Conservation (phyloP, 1,284 basidiomycete genomes). For the Boletellus deceptivus region DNA sequence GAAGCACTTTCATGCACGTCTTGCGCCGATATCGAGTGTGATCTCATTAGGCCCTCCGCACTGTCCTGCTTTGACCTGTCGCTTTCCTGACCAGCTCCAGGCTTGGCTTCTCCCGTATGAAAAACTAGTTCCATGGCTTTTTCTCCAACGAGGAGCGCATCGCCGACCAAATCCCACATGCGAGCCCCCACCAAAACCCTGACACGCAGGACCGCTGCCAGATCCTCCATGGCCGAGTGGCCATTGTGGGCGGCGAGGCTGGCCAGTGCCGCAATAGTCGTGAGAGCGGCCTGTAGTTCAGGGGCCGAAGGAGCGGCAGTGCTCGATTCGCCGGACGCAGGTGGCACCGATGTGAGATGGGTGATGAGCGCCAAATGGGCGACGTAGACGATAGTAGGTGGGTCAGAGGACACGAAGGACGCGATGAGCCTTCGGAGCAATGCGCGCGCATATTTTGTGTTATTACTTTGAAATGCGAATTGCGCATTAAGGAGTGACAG, state of each 20-base stretch:
- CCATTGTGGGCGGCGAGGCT: slow-evolving; percentile 37
- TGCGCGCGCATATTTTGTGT: slow-evolving; percentile 55
- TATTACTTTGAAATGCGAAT: slow-evolving; percentile 42
- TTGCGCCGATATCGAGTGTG: slow-evolving; percentile 30
- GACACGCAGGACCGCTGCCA: slow-evolving; percentile 50
- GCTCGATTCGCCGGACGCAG: slow-evolving; percentile 5
- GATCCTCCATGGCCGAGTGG: slow-evolving; percentile 46
- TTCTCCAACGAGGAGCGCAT: slow-evolving; percentile 47
- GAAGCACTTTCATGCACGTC: slow-evolving; percentile 27
- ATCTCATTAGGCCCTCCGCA: slow-evolving; percentile 22
- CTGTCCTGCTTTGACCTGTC: slow-evolving; percentile 19
- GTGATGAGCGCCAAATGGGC: slow-evolving; percentile 54
- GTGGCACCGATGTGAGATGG: slow-evolving; percentile 34
- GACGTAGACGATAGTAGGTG: slow-evolving; percentile 50
- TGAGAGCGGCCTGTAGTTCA: slow-evolving; percentile 39
- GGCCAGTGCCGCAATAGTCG: slow-evolving; percentile 43
- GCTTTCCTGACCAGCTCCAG: slow-evolving; percentile 3
- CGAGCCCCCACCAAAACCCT: slow-evolving; percentile 50
- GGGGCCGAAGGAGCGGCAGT: slow-evolving; percentile 11
- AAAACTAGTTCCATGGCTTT: slow-evolving; percentile 43
- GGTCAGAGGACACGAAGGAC: slow-evolving; percentile 45
- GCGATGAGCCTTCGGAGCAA: slow-evolving; percentile 54
- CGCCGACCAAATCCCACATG: slow-evolving; percentile 50
- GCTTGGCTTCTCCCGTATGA: slow-evolving; percentile 4
- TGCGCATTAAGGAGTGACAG: slow-evolving; percentile 59